Evolutionary conservation across 495 filamentous ascomycete species (phyloP), one percentile per base, ranked within the genome.

Genomic region (Penicillium samsonianum): DNA sequence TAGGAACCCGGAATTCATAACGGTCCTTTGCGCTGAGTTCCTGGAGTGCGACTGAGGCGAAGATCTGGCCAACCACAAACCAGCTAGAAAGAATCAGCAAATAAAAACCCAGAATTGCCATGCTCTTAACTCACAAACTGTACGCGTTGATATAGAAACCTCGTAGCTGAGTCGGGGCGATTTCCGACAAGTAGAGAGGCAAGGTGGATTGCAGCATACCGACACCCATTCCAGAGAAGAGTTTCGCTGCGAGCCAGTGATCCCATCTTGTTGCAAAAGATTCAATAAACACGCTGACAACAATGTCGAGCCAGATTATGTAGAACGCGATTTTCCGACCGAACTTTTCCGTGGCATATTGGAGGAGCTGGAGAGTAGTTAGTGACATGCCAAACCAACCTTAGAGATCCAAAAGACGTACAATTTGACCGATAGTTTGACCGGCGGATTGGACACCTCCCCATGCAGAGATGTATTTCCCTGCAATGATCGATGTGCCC

Each of bases 111-210:
- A 1, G 12, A 33, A 9, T 10, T 5, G 3, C 3, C 8, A 19
- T n/a, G 2, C 38, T 2, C 8, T 4, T 3, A 12, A 62, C 67
- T 56, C 25, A 73, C 65, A 77, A 70, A 38, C 63, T 72, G 47
- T 77, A 77, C 8, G 70, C 71, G 44, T 73, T 76, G 59, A 77
- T 71, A 30, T 71, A 67, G 43, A 73, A 71, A 22, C 74, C 74
- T 42, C 68, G 64, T 16, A 75, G 50, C 38, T 72, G 71, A 4
- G 72, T 74, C 1, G 74, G 74, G 1, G 74, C 70, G 10, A 75
- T 64, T 40, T 77, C 74, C 7, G 71, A 72, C 19, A 77, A 25
- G 49, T 77, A 77, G 0, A 75, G 59, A n/a, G 74, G 74, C 61
- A 77, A 54, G 0, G 74, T 77, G 4, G 70, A 71, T 45, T 77